Base-by-base conservation (phyloP, 495 filamentous ascomycete genomes). In the Xylaria intraflava region DNA sequence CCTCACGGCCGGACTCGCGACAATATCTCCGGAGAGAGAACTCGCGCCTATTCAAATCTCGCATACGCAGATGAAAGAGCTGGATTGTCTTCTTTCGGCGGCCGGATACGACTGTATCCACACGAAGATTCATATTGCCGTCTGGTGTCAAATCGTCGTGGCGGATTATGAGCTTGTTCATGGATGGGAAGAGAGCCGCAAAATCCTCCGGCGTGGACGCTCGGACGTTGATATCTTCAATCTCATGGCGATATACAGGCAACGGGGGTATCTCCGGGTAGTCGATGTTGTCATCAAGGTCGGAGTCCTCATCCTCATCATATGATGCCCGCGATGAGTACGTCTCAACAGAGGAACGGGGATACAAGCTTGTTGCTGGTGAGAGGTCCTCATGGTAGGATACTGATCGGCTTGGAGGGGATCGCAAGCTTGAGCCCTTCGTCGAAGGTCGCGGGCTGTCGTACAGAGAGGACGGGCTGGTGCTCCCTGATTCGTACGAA, bases 41-140 rank as follows among this genome's bases (percentile, higher is more conserved):
- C 57, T 95, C 85, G 26, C 93, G 82, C 55, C 82, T 79, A 62
- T 83, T 83, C 59, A 98, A 72, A 68, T 96, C 92, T 62, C 96
- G 85, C 91, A 98, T 96, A 56, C 91, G 86, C 38, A 97, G 76
- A 69, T 98, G 90, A 69, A 96, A 97, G 38, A 98, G 83, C 40
- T 87, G 93, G 35, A 95, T 79, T 45, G 84, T 81, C 58, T 81
- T 81, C 61, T 71, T 77, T 35, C 70, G 72, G 47, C 81, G 83
- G 11, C 78, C 76, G 43, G 69, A 70, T 36, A 89, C 80, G 49
- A 85, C 75, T 14, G 90, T 90, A 65, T 96, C 90, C 45, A 98
- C 78, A 38, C 91, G 84, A 49, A 98, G 78, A 66, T 96, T 96
- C 93, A 96, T 95, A 76, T 97, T 96, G 17, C 93, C 92, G 68